These are phyloP conservation scores for Gentiana macrophylla DNA, from an alignment of 257 asterid species.

Conservation along the genomic window DNA sequence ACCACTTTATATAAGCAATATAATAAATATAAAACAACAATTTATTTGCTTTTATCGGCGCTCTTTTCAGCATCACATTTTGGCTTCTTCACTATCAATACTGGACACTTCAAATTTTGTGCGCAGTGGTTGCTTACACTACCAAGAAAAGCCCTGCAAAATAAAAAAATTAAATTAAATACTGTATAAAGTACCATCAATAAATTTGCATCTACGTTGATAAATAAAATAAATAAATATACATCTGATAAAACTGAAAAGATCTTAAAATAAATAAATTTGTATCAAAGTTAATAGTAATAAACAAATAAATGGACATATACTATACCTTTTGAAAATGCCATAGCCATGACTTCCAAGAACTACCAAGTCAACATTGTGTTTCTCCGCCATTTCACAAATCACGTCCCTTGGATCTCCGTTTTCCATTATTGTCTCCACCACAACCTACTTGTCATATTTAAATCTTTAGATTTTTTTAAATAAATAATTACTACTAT, in stretches of 20 bases:
- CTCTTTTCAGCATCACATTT: slow-evolving; percentile 25
- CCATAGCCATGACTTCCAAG: slow-evolving; percentile 75
- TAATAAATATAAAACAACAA: too few relatives aligned
- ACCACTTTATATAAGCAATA: too few relatives aligned
- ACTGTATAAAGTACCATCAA: too few relatives aligned
- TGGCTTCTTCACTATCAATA: slow-evolving; percentile 59
- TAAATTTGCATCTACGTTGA: too few relatives aligned
- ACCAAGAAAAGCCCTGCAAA: slow-evolving; percentile 64
- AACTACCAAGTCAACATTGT: slow-evolving; percentile 52
- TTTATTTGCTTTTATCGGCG: too few relatives aligned
- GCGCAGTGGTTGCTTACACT: slow-evolving; percentile 75
- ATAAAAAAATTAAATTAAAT: not conserved
- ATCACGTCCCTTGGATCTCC: slow-evolving; percentile 85
- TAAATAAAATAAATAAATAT: too few relatives aligned
- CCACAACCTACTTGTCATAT: slow-evolving; percentile 42
- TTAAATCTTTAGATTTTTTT: too few relatives aligned
- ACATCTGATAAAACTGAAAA: too few relatives aligned
- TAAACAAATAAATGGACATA: too few relatives aligned
- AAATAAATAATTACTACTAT: too few relatives aligned
- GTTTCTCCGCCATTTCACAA: slow-evolving; percentile 41
- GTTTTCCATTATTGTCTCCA: slow-evolving; percentile 46
- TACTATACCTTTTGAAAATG: slow-evolving; percentile 39
- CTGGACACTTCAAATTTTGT: slow-evolving; percentile 52
- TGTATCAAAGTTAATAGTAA: too few relatives aligned
- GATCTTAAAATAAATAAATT: too few relatives aligned